Conservation (phyloP, 2,329 filamentous ascomycete species). For the Aspergillus pseudoviridinutans region DNA sequence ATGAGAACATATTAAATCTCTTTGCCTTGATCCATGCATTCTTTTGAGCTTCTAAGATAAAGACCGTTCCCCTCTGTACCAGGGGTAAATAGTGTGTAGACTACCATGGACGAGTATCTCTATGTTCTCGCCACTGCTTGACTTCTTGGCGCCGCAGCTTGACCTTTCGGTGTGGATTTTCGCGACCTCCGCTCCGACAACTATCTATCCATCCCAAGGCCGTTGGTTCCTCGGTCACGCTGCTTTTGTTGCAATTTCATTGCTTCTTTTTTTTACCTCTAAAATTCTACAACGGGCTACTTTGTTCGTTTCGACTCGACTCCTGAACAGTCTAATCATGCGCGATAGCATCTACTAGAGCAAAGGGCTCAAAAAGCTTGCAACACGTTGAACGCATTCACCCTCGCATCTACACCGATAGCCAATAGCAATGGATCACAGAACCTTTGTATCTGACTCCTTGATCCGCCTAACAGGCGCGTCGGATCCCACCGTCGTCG, state of each 20-base stretch:
- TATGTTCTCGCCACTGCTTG: background rate
- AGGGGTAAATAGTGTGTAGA: no score
- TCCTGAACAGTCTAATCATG: conserved; percentile 1
- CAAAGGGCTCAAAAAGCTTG: conserved; percentile 16
- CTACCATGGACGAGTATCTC: background rate
- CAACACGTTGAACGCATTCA: background rate
- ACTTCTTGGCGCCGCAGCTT: conserved; percentile 10
- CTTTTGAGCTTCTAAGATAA: no score
- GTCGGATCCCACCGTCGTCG: conserved; percentile 53
- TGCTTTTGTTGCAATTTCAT: background rate
- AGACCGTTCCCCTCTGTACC: no score
- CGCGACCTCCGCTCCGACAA: background rate
- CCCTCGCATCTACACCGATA: background rate
- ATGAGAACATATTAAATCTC: background rate
- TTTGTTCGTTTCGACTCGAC: no score
- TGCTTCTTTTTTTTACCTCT: background rate
- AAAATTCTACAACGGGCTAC: background rate
- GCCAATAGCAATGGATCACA: conserved; percentile 33
- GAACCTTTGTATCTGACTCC: conserved; percentile 47
- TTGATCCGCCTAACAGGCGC: conserved; percentile 52
- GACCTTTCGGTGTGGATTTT: conserved; percentile 8
- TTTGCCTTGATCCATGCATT: background rate
- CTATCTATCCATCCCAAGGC: background rate
- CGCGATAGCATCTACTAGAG: conserved; percentile 15
- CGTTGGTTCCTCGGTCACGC: background rate